phyloP scores from a whole-genome alignment of 305 asterid genomes.

The Lippia alba region DNA sequence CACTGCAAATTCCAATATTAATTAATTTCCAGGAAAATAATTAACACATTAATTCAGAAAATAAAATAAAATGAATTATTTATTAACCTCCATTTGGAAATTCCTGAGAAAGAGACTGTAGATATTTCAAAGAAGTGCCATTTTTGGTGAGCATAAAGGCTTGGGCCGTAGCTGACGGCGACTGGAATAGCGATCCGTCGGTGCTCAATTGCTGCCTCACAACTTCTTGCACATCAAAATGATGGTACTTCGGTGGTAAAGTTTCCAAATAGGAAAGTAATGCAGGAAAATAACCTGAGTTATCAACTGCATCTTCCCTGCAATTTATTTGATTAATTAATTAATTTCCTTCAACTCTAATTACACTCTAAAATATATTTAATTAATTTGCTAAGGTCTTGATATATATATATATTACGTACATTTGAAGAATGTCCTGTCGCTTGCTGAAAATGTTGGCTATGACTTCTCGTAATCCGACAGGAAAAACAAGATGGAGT shows the following conservation, averaged over 20 bases:
- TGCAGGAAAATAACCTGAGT: constrained; percentile 34
- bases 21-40: not conserved
- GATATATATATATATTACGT: not conserved
- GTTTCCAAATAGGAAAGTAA: constrained; percentile 48
- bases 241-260: constrained; percentile 36
- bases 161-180: constrained; percentile 60
- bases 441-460: constrained; percentile 36
- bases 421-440: constrained; percentile 49
- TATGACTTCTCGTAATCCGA: constrained; percentile 15
- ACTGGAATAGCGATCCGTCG: constrained; percentile 53
- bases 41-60: not conserved
- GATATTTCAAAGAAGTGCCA: constrained; percentile 36
- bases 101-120: constrained; percentile 42
- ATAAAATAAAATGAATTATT: not conserved
- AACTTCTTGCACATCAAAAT: constrained; percentile 25
- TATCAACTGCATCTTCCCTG: constrained; percentile 44
- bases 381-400: no score
- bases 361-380: no score
- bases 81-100: constrained; percentile 60
- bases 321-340: no score
- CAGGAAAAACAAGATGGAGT: constrained; percentile 37
- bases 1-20: constrained; percentile 37
- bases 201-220: constrained; percentile 30
- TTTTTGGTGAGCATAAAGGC: constrained; percentile 50
- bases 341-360: no score